These are phyloP conservation scores for Arabis hirsuta DNA, from an alignment of 345 rosid species.

Conservation along the genomic window DNA sequence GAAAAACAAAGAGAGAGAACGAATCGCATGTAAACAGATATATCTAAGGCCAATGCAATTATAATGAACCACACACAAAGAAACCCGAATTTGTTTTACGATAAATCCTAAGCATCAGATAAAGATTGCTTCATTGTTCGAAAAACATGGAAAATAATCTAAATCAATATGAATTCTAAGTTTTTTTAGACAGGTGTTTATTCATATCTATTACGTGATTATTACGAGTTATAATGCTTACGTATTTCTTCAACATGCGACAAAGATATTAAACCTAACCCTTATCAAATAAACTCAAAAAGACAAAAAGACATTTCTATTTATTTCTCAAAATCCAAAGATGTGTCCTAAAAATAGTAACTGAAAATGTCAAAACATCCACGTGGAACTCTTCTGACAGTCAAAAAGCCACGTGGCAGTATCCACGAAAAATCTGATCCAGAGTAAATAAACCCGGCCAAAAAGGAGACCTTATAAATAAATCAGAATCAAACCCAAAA, in stretches of 20 bases:
- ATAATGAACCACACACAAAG: slow-evolving; percentile 37
- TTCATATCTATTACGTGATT: not conserved
- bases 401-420: slow-evolving; percentile 11
- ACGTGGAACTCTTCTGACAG: slow-evolving; percentile 32
- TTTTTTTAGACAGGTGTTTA: not conserved
- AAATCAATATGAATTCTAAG: not conserved
- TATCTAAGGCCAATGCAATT: slow-evolving; percentile 24
- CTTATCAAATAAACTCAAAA: slow-evolving; percentile 28
- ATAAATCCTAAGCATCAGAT: slow-evolving; percentile 26
- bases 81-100: slow-evolving; percentile 8
- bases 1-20: not conserved
- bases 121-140: slow-evolving; percentile 32
- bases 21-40: slow-evolving; percentile 10
- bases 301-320: slow-evolving; percentile 25
- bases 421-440: slow-evolving; percentile 28
- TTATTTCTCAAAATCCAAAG: slow-evolving; percentile 31
- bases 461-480: slow-evolving; percentile 36
- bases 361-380: slow-evolving; percentile 36
- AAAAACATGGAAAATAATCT: not conserved
- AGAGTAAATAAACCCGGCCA: slow-evolving; percentile 28
- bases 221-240: not conserved
- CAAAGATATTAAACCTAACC: slow-evolving; percentile 27
- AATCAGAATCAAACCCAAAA: slow-evolving; percentile 19
- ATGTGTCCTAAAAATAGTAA: slow-evolving; percentile 41
- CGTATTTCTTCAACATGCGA: no score